Percentiles rank a stretch among this genome's conserved stretches.
Conservation (phyloP, 345 rosid genomes). For the Carallia brachiata region DNA sequence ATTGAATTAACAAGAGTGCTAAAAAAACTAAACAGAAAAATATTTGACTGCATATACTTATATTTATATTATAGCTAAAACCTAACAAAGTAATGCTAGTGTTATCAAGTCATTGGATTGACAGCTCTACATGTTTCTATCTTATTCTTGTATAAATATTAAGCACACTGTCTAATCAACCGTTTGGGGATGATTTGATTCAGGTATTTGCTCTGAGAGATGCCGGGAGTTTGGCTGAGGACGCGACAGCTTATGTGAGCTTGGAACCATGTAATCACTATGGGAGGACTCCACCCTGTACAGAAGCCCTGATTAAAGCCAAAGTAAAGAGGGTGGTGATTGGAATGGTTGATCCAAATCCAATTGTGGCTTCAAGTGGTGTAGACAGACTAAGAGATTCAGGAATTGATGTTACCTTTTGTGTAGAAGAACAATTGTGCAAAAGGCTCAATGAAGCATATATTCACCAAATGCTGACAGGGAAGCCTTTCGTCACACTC, state of each 20-base stretch:
- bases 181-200: constrained; percentile 4
- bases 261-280: constrained; percentile 89
- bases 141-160: background rate
- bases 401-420: constrained; percentile 63
- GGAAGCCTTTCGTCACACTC: constrained; percentile 65
- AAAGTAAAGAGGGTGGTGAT: constrained; percentile 74
- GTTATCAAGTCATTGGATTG: background rate
- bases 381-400: constrained; percentile 54
- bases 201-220: constrained; percentile 87
- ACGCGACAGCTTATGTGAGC: constrained; percentile 83
- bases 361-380: constrained; percentile 81
- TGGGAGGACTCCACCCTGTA: constrained; percentile 93
- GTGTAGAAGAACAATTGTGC: constrained; percentile 77
- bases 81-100: too few relatives aligned
- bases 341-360: constrained; percentile 91
- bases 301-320: constrained; percentile 80
- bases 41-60: too few relatives aligned
- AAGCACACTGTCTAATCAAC: background rate
- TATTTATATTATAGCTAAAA: too few relatives aligned
- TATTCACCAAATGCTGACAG: constrained; percentile 62
- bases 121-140: background rate
- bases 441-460: constrained; percentile 74
- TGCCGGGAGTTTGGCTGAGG: constrained; percentile 75
- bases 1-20: too few relatives aligned
- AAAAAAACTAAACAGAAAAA: too few relatives aligned